Conservation (phyloP, 23 red algal genomes). For the Gracilaria caudata region DNA sequence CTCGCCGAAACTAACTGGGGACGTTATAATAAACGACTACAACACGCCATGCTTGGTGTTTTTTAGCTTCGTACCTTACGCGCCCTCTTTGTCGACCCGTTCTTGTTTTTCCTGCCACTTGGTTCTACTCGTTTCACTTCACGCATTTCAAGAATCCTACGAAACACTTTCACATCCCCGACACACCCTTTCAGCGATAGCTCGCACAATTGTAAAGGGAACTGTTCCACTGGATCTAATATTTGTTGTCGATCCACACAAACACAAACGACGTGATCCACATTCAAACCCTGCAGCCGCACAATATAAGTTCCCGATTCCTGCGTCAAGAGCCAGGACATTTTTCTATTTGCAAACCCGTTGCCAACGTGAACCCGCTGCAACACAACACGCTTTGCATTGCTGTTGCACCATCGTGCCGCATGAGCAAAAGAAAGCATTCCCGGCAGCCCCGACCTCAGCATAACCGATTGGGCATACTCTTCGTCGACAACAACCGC, state of each 20-base stretch:
- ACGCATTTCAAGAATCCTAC: background rate
- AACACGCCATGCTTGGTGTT: too few species aligned
- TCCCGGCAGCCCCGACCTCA: background rate
- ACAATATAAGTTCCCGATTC: background rate
- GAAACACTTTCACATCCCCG: background rate
- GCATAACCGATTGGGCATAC: background rate
- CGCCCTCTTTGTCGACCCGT: background rate
- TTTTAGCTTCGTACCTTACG: too few species aligned
- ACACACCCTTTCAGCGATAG: background rate
- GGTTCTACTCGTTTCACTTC: background rate
- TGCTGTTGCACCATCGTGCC: background rate
- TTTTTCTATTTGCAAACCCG: too few species aligned
- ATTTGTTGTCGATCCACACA: background rate
- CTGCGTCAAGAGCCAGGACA: too few species aligned
- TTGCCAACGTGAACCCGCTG: background rate
- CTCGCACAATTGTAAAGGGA: background rate
- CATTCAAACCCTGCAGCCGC: background rate
- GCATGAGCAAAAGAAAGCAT: background rate
- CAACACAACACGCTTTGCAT: conserved; percentile 1
- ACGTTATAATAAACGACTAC: too few species aligned
- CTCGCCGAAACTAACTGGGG: too few species aligned
- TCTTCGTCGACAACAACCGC: background rate
- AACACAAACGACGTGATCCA: conserved; percentile 9
- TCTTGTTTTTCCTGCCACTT: background rate
- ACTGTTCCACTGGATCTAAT: background rate